These are phyloP conservation scores for Trametes versicolor DNA, from an alignment of 1,284 basidiomycete species.

Conservation along the genomic window DNA sequence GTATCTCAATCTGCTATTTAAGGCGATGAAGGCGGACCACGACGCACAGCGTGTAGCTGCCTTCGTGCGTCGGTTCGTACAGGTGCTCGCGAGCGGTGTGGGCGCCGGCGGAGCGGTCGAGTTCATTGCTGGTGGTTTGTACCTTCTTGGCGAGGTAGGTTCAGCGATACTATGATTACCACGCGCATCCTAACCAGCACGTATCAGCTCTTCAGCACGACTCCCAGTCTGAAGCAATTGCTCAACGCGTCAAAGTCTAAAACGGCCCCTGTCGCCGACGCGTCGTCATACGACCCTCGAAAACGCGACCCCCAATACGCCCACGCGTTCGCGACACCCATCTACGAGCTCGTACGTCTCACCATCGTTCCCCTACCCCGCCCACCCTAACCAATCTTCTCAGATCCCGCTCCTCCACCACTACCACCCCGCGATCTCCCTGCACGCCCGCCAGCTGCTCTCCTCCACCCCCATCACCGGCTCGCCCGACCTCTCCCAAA, in stretches of 20 bases:
- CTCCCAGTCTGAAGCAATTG: conserved; percentile 77
- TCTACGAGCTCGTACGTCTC: conserved; percentile 87
- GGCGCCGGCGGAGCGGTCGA: conserved; percentile 81
- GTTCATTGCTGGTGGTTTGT: conserved; percentile 91
- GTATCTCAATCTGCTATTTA: conserved; percentile 97
- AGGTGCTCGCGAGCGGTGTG: conserved; percentile 77
- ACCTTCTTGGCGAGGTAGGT: conserved; percentile 76
- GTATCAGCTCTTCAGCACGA: conserved; percentile 76
- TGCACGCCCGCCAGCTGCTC: conserved; percentile 89
- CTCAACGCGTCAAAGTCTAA: conserved; percentile 56
- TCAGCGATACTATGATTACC: background rate
- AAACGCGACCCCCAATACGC: conserved; percentile 95
- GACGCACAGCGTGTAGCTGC: conserved; percentile 79
- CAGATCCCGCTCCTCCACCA: conserved; percentile 86
- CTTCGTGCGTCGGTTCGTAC: conserved; percentile 88
- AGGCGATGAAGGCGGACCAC: conserved; percentile 86
- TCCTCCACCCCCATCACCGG: conserved; percentile 77
- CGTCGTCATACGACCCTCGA: conserved; percentile 80
- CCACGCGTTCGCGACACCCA: conserved; percentile 81
- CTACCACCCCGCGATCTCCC: conserved; percentile 91
- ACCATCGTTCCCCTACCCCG: background rate
- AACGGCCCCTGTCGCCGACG: conserved; percentile 49
- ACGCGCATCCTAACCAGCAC: background rate
- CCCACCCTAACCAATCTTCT: background rate
- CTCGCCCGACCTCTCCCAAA: conserved; percentile 89